Conservation (phyloP, 306 rosid species). For the Benincasa hispida region DNA sequence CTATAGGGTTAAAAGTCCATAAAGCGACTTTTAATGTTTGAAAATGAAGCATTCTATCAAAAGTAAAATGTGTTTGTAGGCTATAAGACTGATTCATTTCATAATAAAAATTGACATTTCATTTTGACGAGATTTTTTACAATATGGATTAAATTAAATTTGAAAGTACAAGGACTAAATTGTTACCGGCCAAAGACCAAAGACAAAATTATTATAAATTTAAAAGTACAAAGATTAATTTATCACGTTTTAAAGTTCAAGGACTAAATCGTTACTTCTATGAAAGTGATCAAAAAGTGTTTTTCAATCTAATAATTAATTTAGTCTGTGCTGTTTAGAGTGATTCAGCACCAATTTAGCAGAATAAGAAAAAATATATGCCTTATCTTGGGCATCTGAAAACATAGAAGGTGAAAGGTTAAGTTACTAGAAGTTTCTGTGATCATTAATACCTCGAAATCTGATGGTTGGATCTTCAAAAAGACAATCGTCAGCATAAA, state of each 20-base stretch:
- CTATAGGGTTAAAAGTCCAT: slow-evolving; percentile 30
- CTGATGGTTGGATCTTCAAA: slow-evolving; percentile 88
- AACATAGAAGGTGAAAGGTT: neutral
- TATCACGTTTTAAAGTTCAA: neutral
- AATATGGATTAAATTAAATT: neutral
- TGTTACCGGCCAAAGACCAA: neutral
- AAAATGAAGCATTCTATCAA: neutral
- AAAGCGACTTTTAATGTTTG: neutral
- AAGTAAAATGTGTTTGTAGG: neutral
- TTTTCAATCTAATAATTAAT: neutral
- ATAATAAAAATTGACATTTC: neutral
- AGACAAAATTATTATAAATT: too few species aligned
- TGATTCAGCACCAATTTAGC: neutral
- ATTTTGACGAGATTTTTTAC: neutral
- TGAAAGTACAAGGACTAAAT: neutral
- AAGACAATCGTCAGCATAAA: slow-evolving; percentile 54
- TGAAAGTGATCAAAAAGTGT: neutral
- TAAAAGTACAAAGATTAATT: neutral
- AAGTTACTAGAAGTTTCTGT: neutral
- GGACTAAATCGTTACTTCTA: neutral
- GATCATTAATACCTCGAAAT: slow-evolving; percentile 49
- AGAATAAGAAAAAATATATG: neutral
- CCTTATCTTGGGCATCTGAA: neutral
- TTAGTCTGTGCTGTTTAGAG: neutral
- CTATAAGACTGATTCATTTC: neutral